phyloP scores from a whole-genome alignment of 345 rosid genomes.

The Orychophragmus violaceus region DNA sequence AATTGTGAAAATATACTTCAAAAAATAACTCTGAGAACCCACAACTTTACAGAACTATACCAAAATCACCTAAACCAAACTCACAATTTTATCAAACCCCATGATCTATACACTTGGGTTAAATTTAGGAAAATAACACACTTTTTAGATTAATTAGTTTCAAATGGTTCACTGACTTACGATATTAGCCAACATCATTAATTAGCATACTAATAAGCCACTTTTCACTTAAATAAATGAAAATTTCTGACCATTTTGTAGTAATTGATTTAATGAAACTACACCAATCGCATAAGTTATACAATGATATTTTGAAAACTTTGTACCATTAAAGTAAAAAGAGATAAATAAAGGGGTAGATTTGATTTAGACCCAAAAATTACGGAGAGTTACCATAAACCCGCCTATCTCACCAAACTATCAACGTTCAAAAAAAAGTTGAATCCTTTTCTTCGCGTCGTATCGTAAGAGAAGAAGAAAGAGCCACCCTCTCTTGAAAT shows the following conservation, averaged over 20 bases:
- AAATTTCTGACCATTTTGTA: neutral
- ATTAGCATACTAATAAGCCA: neutral
- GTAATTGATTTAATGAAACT: neutral
- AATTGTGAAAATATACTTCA: neutral
- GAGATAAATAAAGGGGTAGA: neutral
- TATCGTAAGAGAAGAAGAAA: neutral
- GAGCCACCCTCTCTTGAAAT: neutral
- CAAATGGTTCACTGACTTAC: neutral
- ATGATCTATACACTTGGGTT: neutral
- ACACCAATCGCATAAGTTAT: neutral
- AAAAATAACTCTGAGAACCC: neutral
- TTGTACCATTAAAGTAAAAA: neutral
- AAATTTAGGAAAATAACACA: neutral
- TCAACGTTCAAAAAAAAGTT: constrained; percentile 27
- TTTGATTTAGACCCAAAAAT: constrained; percentile 19
- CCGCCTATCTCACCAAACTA: constrained; percentile 30
- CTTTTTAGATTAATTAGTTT: neutral
- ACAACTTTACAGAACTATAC: neutral
- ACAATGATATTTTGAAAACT: neutral
- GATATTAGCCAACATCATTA: neutral
- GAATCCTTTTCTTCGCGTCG: constrained; percentile 19
- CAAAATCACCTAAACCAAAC: neutral
- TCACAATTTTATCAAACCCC: neutral
- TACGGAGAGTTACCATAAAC: constrained; percentile 21
- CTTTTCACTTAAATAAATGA: neutral